These are phyloP conservation scores for Daldinia vernicosa DNA, from an alignment of 495 filamentous ascomycete species.

Conservation along the genomic window DNA sequence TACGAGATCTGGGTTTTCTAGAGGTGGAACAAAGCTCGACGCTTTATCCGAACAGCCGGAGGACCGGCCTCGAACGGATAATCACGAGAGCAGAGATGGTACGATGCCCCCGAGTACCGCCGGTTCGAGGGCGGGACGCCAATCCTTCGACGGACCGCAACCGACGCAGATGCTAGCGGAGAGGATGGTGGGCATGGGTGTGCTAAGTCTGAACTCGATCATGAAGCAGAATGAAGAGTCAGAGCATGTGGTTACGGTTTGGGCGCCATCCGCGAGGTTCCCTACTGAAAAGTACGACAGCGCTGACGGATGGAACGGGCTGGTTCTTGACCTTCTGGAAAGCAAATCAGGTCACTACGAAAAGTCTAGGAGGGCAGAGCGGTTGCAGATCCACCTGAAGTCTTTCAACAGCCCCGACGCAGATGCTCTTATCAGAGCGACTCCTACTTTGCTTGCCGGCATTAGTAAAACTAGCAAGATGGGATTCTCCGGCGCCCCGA, in stretches of 20 bases:
- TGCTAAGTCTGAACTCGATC: constrained; percentile 79
- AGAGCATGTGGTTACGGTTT: constrained; percentile 82
- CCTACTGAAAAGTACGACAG: constrained; percentile 62
- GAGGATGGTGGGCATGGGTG: constrained; percentile 81
- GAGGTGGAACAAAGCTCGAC: constrained; percentile 58
- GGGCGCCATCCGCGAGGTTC: constrained; percentile 66
- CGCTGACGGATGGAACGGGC: constrained; percentile 75
- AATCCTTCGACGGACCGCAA: constrained; percentile 58
- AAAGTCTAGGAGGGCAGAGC: constrained; percentile 72
- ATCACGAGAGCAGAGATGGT: constrained; percentile 55
- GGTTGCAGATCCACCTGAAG: constrained; percentile 77
- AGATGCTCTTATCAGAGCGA: constrained; percentile 80
- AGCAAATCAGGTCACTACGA: constrained; percentile 77
- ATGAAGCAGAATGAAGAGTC: constrained; percentile 78
- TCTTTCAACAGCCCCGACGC: constrained; percentile 79
- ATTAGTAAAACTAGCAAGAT: constrained; percentile 83
- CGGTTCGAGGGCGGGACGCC: constrained; percentile 56
- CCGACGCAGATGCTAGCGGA: constrained; percentile 49
- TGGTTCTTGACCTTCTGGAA: constrained; percentile 77
- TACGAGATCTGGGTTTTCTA: constrained; percentile 58
- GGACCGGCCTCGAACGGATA: constrained; percentile 47
- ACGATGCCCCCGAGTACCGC: constrained; percentile 63
- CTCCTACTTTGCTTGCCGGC: constrained; percentile 86
- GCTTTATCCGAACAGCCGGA: constrained; percentile 59
- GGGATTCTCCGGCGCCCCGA: constrained; percentile 94